Base-by-base conservation (phyloP, 2,329 filamentous ascomycete species). In the Colletotrichum plurivorum region DNA sequence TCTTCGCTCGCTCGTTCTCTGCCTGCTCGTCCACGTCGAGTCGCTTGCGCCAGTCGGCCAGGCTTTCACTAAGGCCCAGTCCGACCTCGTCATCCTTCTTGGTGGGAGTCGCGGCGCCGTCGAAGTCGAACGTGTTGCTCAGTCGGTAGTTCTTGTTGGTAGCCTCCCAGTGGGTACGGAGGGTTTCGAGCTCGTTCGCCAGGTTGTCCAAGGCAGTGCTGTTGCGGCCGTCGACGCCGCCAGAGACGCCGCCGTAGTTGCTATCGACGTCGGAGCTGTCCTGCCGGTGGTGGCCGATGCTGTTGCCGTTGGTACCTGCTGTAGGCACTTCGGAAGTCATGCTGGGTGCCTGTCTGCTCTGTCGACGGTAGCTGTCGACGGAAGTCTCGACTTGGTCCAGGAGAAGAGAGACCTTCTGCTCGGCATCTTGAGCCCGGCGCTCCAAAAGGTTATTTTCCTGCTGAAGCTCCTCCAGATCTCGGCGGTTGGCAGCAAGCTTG, bases 101-200 rank as follows among this genome's bases (percentile, higher is more conserved):
- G 3, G 69, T 72, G 7, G 73, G 70, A 22, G 64, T 65, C 5
- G 55, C 69, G 43, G 64, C 63, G 20, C 64, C 54, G 65, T 97
- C 95, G 74, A 97, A 95, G 77, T 98, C 95, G 75, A 97, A 97
- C 59, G 93, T 90, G 76, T 92, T 95, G 80, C 94, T 97, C 52
- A 98, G 84, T 25, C 96, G 92, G 80, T 98, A 98, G 76, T 94
- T 97, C 81, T 97, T 96, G 83, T 95, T 98, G 13, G 94, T 97
- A 46, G 92, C 94, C 82, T 98, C 94, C 96, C 96, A 99, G 75
- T 98, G 95, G 60, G 87, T 93, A 60, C 95, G 90, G 55, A 99
- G 86, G 13, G 93, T 93, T 78, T 99, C 96, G 8, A 99, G 89
- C 82, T 99, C 96, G 71, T 90, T 94, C 12, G 96, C 95, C 25